Base-by-base conservation (phyloP, 1,284 basidiomycete species). In the Ganoderma sp. region DNA sequence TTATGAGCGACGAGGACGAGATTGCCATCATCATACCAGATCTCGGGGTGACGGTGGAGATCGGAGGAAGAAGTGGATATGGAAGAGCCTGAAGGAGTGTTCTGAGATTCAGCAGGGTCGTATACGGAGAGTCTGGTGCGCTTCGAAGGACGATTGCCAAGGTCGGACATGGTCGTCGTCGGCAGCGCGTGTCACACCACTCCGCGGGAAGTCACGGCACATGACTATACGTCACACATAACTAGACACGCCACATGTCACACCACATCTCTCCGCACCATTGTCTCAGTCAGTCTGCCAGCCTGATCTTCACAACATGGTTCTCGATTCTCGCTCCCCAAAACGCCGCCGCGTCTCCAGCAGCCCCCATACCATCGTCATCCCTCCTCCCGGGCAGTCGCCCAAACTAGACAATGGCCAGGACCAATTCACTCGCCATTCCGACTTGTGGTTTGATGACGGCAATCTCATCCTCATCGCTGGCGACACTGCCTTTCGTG, bases 1-100 rank as follows among this genome's bases (percentile, higher is more conserved):
- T 52, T 15, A 10, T 58, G 60, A 19, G 64, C 71, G 22, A 73
- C 65, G 14, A 75, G 67, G 39, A 75, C 62, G 25, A 76, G 61
- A 61, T 63, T 73, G 15, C 75, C 74, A 52, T 75, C 74, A 2
- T 67, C 67, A 41, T 64, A 58, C 70, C 70, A 71, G 61, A 63
- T 65, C 22, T 67, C 63, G 10, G 32, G 37, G n/a, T 65, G 52
- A 5, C 14, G 52, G 5, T 32, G 52, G 28, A 32, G 25, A 28
- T 32, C 15, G 52, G 28, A 28, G 17, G 50, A 28, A 52, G 50
- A 10, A 12, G 22, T n/a, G 63, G 50, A 25, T 12, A 28, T 28
- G 25, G 52, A 54, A 15, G 28, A 32, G 25, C 15, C 52, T 6
- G 28, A 52, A 22, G n/a, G 25, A 2, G 14, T 8, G 8, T 8